Percentiles rank a stretch among this genome's conserved stretches.
These are phyloP conservation scores for Saccharomycopsis phalli DNA, from an alignment of 1,139 yeast genomes.

Conservation along the genomic window DNA sequence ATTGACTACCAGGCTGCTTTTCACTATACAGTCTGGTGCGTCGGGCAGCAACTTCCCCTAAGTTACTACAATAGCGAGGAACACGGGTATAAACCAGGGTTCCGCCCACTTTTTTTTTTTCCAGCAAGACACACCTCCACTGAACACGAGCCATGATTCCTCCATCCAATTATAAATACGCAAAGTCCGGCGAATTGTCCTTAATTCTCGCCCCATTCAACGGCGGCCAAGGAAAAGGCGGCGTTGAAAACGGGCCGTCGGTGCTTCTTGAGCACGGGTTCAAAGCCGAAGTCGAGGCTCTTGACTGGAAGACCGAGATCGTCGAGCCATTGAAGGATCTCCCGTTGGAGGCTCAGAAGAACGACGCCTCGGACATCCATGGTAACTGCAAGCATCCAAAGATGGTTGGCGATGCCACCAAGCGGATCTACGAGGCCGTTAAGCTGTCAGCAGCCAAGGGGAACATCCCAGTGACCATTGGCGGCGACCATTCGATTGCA, in stretches of 20 bases:
- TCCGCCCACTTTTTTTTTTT: constrained; percentile 5
- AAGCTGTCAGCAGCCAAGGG: constrained; percentile 39
- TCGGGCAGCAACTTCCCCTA: constrained; percentile 15
- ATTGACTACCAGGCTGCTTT: too few species aligned
- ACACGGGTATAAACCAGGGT: constrained; percentile 10
- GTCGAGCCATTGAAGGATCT: constrained; percentile 48
- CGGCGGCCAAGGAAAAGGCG: constrained; percentile 94
- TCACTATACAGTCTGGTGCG: too few species aligned
- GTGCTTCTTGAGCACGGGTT: constrained; percentile 68
- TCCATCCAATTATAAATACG: constrained; percentile 36
- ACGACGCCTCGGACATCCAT: constrained; percentile 38
- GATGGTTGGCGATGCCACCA: constrained; percentile 67
- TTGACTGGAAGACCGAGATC: constrained; percentile 66
- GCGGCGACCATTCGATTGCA: constrained; percentile 97
- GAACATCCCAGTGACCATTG: constrained; percentile 72
- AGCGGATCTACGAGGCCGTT: constrained; percentile 56
- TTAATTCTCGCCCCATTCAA: constrained; percentile 81
- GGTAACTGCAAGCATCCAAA: constrained; percentile 65
- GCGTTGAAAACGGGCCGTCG: constrained; percentile 92
- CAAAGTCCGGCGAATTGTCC: constrained; percentile 46
- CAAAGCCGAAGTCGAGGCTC: constrained; percentile 45
- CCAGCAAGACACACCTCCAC: neutral
- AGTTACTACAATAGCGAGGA: constrained; percentile 21
- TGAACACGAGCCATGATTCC: constrained; percentile 8
- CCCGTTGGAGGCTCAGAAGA: constrained; percentile 35